These are phyloP conservation scores for Gossypium trilobum DNA, from an alignment of 441 rosid species.

Conservation along the genomic window DNA sequence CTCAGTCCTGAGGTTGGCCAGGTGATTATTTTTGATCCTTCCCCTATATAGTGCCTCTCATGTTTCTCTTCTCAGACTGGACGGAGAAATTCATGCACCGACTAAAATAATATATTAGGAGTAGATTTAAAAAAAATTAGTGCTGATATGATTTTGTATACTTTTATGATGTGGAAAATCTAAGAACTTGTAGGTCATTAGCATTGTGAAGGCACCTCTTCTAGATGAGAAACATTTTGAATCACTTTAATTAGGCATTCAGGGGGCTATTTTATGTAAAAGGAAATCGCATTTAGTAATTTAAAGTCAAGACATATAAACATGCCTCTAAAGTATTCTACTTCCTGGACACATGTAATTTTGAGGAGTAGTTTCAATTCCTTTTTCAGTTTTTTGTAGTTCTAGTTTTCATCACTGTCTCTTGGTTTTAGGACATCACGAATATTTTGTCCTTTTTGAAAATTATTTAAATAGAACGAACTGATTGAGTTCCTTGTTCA, in stretches of 20 bases:
- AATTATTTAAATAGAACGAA: neutral
- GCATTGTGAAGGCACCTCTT: conserved; percentile 9
- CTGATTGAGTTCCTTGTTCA: neutral
- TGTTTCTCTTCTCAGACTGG: neutral
- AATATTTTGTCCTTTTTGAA: neutral
- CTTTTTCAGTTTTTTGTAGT: conserved; percentile 2
- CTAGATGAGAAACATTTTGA: conserved; percentile 2
- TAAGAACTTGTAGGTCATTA: conserved; percentile 10
- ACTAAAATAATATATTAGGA: neutral
- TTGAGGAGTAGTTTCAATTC: conserved; percentile 3
- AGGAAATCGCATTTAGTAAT: neutral
- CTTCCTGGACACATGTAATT: neutral
- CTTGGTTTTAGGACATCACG: neutral
- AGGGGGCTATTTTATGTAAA: neutral
- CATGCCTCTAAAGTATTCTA: neutral
- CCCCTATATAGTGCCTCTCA: neutral
- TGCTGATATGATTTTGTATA: neutral
- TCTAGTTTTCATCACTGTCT: neutral
- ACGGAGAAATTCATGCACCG: neutral
- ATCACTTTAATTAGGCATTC: neutral
- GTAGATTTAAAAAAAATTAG: neutral
- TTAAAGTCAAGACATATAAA: neutral
- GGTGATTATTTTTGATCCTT: conserved; percentile 38
- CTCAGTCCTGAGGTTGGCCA: conserved; percentile 75
- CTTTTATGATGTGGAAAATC: conserved; percentile 1